Conservation (phyloP, 257 asterid species). For the Ocimum tenuiflorum region DNA sequence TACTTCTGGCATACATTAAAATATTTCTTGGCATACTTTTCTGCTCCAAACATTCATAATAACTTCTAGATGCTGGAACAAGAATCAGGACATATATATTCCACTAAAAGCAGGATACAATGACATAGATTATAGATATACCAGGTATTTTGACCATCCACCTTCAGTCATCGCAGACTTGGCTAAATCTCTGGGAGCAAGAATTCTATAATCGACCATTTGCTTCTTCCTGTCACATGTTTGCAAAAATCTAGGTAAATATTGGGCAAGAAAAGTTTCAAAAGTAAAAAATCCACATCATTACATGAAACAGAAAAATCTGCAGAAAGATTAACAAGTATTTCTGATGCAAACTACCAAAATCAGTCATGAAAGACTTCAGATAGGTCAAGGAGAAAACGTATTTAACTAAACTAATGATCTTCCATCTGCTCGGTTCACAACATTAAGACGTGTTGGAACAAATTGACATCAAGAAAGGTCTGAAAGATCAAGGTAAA, state of each 20-base stretch:
- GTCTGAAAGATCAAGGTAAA: neutral
- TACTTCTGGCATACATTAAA: neutral
- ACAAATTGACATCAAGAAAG: neutral
- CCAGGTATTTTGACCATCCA: constrained; percentile 83
- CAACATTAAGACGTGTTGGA: neutral
- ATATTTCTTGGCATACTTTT: neutral
- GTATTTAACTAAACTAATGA: neutral
- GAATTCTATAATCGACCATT: constrained; percentile 63
- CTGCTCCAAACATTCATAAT: neutral
- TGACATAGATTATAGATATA: constrained; percentile 28
- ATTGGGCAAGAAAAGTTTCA: no score
- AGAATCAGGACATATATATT: neutral
- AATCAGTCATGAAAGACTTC: neutral
- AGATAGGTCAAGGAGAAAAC: neutral
- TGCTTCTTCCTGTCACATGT: constrained; percentile 40
- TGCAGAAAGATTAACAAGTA: neutral
- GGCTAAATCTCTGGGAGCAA: constrained; percentile 66
- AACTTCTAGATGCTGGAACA: constrained; percentile 5
- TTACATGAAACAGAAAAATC: no score
- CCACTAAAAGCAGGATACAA: neutral
- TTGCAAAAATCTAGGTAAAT: neutral
- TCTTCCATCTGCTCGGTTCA: neutral
- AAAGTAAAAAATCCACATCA: no score
- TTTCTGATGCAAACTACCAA: constrained; percentile 11
- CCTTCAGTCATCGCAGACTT: constrained; percentile 74